Conservation (phyloP, 2,329 filamentous ascomycete species). For the Didymella keratinophila region DNA sequence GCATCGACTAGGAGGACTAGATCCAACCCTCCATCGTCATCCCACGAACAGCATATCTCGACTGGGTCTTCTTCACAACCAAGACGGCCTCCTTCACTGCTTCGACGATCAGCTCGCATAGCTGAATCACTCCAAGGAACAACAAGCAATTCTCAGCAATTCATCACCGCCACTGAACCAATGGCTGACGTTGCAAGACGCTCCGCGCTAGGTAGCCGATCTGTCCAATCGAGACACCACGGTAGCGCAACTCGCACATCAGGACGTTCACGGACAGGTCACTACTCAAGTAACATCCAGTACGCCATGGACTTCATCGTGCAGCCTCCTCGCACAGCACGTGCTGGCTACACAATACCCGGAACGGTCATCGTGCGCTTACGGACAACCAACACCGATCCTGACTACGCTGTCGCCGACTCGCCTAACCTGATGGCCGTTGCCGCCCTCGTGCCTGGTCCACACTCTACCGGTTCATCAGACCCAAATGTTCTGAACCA, state of each 20-base stretch:
- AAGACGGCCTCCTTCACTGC: conserved; percentile 31
- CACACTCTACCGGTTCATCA: conserved; percentile 37
- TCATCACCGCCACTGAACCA: conserved; percentile 26
- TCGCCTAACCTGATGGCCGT: conserved; percentile 47
- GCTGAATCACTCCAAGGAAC: conserved; percentile 42
- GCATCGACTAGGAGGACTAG: conserved; percentile 37
- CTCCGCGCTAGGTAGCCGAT: conserved; percentile 42
- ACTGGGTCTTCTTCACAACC: conserved; percentile 28
- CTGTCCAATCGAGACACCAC: conserved; percentile 43
- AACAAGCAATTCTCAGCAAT: conserved; percentile 27
- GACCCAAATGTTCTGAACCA: conserved; percentile 42
- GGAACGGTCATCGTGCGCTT: conserved; percentile 47
- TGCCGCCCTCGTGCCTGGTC: conserved; percentile 42
- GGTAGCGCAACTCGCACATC: conserved; percentile 31
- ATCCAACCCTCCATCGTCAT: conserved; percentile 30
- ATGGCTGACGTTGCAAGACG: conserved; percentile 52
- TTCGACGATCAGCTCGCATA: conserved; percentile 46
- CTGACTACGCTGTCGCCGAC: conserved; percentile 44
- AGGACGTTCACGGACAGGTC: conserved; percentile 37
- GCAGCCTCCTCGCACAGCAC: conserved; percentile 47
- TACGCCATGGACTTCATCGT: conserved; percentile 52
- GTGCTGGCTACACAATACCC: conserved; percentile 42
- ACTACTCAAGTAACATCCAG: conserved; percentile 39
- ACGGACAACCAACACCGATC: conserved; percentile 41
- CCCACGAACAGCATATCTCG: conserved; percentile 22